Conservation (phyloP, 108 stramenopile genomes). For the Cyclotella atomus region DNA sequence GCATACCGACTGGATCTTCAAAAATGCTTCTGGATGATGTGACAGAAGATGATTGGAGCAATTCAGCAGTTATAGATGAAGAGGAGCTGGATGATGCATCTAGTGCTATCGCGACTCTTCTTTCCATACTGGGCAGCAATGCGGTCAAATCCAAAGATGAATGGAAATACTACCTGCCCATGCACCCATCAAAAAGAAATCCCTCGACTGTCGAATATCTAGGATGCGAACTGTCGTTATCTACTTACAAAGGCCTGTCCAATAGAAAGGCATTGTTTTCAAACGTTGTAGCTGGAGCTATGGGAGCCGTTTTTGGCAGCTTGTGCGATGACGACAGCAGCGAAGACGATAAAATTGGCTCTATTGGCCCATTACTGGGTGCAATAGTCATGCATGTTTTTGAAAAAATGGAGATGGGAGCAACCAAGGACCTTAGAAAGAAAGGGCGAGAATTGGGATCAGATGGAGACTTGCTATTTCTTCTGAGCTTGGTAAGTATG, state of each 20-base stretch:
- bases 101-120: slow-evolving; percentile 37
- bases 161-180: slow-evolving; percentile 40
- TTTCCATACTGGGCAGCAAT: slow-evolving; percentile 33
- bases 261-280: slow-evolving; percentile 9
- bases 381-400: slow-evolving; percentile 49
- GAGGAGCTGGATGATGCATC: slow-evolving; percentile 39
- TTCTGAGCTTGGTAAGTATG: slow-evolving; percentile 34
- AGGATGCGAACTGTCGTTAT: slow-evolving; percentile 37
- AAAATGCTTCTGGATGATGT: background rate
- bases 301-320: slow-evolving; percentile 23
- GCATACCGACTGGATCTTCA: slow-evolving; percentile 11
- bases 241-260: slow-evolving; percentile 30
- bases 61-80: background rate
- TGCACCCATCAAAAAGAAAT: slow-evolving; percentile 31
- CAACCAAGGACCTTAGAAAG: background rate
- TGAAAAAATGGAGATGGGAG: slow-evolving; percentile 40
- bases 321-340: slow-evolving; percentile 23
- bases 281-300: slow-evolving; percentile 20
- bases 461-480: slow-evolving; percentile 39
- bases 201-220: slow-evolving; percentile 41
- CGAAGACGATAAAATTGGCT: slow-evolving; percentile 18
- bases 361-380: slow-evolving; percentile 40
- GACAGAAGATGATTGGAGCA: background rate
- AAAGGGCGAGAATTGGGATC: slow-evolving; percentile 19
- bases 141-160: slow-evolving; percentile 14